Percentiles rank a stretch among this genome's conserved stretches.
These are phyloP conservation scores for Clausena lansium DNA, from an alignment of 345 rosid species.

Conservation along the genomic window DNA sequence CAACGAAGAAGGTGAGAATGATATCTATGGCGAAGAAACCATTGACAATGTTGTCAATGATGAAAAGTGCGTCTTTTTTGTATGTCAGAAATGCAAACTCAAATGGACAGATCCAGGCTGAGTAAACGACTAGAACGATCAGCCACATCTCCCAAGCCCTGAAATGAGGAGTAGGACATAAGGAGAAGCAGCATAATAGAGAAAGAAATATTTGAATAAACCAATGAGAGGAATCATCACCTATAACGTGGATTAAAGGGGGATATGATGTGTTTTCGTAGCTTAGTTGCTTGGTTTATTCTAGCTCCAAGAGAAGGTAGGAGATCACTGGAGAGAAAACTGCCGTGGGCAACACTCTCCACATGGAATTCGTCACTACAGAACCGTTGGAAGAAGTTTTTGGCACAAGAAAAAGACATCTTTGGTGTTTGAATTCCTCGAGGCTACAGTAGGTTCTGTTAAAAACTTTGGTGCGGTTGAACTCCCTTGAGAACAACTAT, in stretches of 20 bases:
- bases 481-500: conserved; percentile 40
- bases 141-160: conserved; percentile 99
- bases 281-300: conserved; percentile 79
- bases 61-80: conserved; percentile 63
- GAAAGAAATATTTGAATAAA: conserved; percentile 16
- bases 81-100: conserved; percentile 73
- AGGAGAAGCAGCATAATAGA: conserved; percentile 25
- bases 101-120: conserved; percentile 95
- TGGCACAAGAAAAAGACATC: conserved; percentile 57
- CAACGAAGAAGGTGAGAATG: conserved; percentile 87
- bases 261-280: conserved; percentile 70
- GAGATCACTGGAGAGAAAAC: conserved; percentile 77
- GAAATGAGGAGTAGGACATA: conserved; percentile 43
- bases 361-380: conserved; percentile 60
- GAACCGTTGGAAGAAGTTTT: conserved; percentile 76
- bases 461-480: conserved; percentile 22
- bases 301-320: conserved; percentile 94
- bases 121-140: conserved; percentile 77
- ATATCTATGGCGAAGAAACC: conserved; percentile 92
- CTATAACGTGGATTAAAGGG: conserved; percentile 75
- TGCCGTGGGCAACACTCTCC: conserved; percentile 42
- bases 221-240: conserved; percentile 34
- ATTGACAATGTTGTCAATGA: conserved; percentile 72
- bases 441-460: conserved; percentile 21
- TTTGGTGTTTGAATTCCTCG: conserved; percentile 17